These are phyloP conservation scores for Erythrophleum ivorense DNA, from an alignment of 331 rosid genomes.

Conservation along the genomic window DNA sequence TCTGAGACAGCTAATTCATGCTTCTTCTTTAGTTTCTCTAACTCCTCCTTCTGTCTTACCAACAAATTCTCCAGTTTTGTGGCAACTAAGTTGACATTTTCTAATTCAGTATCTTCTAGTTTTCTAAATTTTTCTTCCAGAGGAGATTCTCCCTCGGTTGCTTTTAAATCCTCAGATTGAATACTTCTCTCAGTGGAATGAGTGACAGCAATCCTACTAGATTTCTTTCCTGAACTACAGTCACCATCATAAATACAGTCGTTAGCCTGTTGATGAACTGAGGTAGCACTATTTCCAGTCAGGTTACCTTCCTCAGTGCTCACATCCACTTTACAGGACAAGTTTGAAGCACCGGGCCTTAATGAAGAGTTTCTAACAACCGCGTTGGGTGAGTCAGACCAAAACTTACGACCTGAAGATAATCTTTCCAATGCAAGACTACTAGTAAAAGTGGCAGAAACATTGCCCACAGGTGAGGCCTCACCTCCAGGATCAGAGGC, in stretches of 20 bases:
- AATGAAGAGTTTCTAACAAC: constrained; percentile 59
- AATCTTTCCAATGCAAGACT: constrained; percentile 74
- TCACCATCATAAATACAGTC: constrained; percentile 22
- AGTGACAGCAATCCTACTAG: constrained; percentile 33
- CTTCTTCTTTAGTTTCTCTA: constrained; percentile 63
- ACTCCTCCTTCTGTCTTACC: constrained; percentile 61
- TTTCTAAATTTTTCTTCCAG: constrained; percentile 35
- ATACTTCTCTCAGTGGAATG: constrained; percentile 38
- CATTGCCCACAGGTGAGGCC: constrained; percentile 50
- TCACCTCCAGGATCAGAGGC: constrained; percentile 52
- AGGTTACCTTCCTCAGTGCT: constrained; percentile 39
- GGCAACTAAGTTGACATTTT: constrained; percentile 48
- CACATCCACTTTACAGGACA: constrained; percentile 41
- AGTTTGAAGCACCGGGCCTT: constrained; percentile 53
- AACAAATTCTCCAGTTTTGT: constrained; percentile 57
- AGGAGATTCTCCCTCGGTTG: constrained; percentile 41
- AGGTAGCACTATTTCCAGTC: constrained; percentile 37
- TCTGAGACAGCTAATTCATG: constrained; percentile 63
- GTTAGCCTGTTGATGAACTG: constrained; percentile 35
- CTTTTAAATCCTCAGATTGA: constrained; percentile 35
- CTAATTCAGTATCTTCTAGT: constrained; percentile 40
- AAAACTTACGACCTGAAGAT: constrained; percentile 90
- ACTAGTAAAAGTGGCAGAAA: constrained; percentile 36
- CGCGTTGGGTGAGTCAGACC: constrained; percentile 90
- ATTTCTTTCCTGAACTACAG: constrained; percentile 41